Evolutionary conservation across 345 rosid species (phyloP).

Genomic region (Nasturtium officinale): DNA sequence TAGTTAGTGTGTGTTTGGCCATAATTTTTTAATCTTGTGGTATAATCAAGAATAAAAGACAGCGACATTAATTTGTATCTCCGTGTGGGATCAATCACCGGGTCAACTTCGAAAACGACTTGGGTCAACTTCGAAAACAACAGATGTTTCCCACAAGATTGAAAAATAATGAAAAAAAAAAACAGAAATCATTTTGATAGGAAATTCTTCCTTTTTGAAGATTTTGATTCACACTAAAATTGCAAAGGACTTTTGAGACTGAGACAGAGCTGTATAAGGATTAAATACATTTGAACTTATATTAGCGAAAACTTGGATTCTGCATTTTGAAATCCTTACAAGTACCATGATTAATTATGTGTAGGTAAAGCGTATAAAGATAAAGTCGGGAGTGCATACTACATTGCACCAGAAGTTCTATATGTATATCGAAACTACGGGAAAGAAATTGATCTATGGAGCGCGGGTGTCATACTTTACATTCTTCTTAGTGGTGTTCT

Average conservation of each 20-base stretch:
- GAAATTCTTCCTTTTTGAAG: neutral
- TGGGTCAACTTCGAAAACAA: constrained; percentile 39
- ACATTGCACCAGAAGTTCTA: constrained; percentile 92
- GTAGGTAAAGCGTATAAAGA: constrained; percentile 71
- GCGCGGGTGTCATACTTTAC: constrained; percentile 88
- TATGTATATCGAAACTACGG: constrained; percentile 62
- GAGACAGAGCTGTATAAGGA: too few species aligned
- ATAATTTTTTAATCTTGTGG: too few species aligned
- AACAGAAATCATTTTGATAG: neutral
- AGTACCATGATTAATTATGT: neutral
- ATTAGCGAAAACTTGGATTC: neutral
- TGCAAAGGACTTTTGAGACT: neutral
- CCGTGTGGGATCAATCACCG: constrained; percentile 33
- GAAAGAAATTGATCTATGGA: constrained; percentile 92
- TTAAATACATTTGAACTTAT: neutral
- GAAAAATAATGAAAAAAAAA: neutral
- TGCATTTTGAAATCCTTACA: neutral
- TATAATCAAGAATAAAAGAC: constrained; percentile 15
- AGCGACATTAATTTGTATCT: constrained; percentile 22
- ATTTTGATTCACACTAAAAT: constrained; percentile 19
- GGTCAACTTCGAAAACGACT: constrained; percentile 39
- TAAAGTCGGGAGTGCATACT: constrained; percentile 83
- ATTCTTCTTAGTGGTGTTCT: constrained; percentile 93
- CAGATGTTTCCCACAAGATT: constrained; percentile 16
- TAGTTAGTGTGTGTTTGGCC: constrained; percentile 30